Conservation (phyloP, 305 asterid species). For the Fraxinus latifolia region DNA sequence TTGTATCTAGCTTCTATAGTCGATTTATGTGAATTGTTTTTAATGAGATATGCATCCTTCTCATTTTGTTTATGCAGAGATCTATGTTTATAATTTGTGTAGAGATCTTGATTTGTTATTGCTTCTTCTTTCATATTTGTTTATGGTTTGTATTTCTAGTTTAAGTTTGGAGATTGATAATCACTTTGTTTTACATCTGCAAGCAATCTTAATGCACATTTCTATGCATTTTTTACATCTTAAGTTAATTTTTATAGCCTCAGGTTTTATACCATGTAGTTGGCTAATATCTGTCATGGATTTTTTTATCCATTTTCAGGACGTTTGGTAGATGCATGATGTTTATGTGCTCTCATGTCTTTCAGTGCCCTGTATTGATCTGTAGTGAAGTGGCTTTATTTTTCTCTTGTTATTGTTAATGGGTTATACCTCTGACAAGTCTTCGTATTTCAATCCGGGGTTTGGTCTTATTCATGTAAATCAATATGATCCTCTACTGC, state of each 20-base stretch:
- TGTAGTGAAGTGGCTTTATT: slow-evolving; percentile 4
- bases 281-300: background rate
- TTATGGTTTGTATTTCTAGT: background rate
- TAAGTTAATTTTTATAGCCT: background rate
- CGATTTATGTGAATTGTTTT: background rate
- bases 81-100: background rate
- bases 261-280: background rate
- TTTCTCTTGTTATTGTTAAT: background rate
- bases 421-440: slow-evolving; percentile 5
- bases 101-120: background rate
- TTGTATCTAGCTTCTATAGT: background rate
- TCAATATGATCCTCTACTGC: slow-evolving; percentile 7
- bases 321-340: background rate
- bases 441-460: background rate
- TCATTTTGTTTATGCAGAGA: background rate
- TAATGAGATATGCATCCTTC: background rate
- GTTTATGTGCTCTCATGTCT: slow-evolving; percentile 10
- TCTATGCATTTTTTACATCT: background rate
- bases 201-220: background rate
- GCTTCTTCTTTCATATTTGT: background rate
- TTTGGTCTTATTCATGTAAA: slow-evolving; percentile 5
- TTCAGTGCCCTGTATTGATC: background rate
- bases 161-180: background rate
- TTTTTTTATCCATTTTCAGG: background rate
- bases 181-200: background rate